Evolutionary conservation across 2,329 filamentous ascomycete genomes (phyloP), one percentile per base, ranked within the genome.

Genomic region (Cladosporium sp.): DNA sequence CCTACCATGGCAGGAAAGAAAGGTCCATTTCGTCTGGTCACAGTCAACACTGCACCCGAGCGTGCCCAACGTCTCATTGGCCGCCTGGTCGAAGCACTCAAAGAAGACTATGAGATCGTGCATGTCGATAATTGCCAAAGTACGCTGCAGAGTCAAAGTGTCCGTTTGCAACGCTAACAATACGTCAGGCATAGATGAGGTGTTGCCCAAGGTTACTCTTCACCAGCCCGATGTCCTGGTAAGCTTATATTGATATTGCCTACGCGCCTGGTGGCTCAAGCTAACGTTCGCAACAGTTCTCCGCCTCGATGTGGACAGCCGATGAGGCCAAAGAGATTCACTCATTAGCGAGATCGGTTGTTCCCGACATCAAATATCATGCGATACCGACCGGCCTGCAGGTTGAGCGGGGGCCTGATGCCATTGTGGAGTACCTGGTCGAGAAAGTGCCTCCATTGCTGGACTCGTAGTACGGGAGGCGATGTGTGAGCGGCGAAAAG

Each of bases 31-130:
- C 84, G 81, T 71, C 83, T 91, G 14, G 84, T 90, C 32, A 90
- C 87, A 1, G 87, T 91, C 69, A 91, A 90, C 78, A 90, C 84
- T 1, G 86, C 84, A 1, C 88, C 88, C 0, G 88, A 89, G 68
- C 81, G 88, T 65, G 89, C 88, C 39, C 85, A 86, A 77, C 77
- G 80, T 8, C 76, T 91, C 30, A 85, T 89, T 71, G 88, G 88
- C 14, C 82, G 85, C 0, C 76, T 91, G 46, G 81, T 84, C 13
- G 85, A 89, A 65, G 83, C 82, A 16, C 76, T 91, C 32, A 88
- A 87, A 73, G 86, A 89, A 63, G 79, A 78, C 43, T 90, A 89
- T 75, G 86, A 81, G 1, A 89, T 91, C 68, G 79, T 84, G 36
- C 82, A 91, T 73, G 81, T 84, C 28, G 86, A 80, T 43, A 91